Conservation (phyloP, 2,329 filamentous ascomycete species). For the Chalaropsis thielavioides region DNA sequence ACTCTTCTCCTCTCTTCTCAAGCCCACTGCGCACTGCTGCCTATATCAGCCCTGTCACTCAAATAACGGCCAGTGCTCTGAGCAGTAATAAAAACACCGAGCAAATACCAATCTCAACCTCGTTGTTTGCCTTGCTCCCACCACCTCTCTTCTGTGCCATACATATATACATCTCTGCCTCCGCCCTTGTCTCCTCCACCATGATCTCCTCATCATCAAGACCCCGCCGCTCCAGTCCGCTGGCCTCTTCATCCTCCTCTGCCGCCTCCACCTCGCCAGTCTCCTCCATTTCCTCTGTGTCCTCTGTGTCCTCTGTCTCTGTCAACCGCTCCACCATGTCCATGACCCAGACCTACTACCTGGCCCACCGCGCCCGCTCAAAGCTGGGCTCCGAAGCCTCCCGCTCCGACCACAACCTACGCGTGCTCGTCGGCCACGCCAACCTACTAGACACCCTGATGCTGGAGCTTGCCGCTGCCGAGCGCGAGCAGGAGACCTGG, state of each 20-base stretch:
- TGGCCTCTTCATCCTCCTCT: slow-evolving; percentile 20
- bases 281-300: slow-evolving; percentile 27
- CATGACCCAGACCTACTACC: slow-evolving; percentile 95
- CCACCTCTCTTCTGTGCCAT: background rate
- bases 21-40: background rate
- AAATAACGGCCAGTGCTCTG: background rate
- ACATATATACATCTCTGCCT: background rate
- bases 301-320: slow-evolving; percentile 24
- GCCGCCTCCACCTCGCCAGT: slow-evolving; percentile 23
- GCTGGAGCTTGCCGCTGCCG: slow-evolving; percentile 80
- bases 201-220: slow-evolving; percentile 9
- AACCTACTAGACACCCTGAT: slow-evolving; percentile 95
- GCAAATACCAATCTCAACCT: background rate
- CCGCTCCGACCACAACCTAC: slow-evolving; percentile 83
- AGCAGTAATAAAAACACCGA: background rate
- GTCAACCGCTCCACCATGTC: slow-evolving; percentile 72
- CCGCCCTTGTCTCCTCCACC: slow-evolving; percentile 3
- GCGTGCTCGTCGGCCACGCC: slow-evolving; percentile 90
- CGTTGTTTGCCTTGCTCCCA: background rate
- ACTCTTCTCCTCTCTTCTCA: background rate
- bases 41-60: slow-evolving; percentile 6
- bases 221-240: slow-evolving; percentile 5
- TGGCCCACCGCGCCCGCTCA: slow-evolving; percentile 86
- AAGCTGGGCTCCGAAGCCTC: slow-evolving; percentile 92
- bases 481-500: slow-evolving; percentile 77